Base-by-base conservation (phyloP, 2,329 filamentous ascomycete species). In the Exserohilum rostratum region DNA sequence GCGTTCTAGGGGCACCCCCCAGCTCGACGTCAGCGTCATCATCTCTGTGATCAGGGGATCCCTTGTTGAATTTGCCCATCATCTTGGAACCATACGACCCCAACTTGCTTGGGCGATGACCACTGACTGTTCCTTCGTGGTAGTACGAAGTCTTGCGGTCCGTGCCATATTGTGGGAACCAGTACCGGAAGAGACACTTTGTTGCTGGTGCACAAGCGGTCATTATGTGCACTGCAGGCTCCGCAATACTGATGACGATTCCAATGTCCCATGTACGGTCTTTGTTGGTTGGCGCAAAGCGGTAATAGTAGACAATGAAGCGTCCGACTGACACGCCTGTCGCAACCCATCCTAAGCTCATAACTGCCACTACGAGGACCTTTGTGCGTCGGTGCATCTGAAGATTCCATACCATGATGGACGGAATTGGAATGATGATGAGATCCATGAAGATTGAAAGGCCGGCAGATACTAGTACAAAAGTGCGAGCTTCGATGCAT, bases 161-260 rank as follows among this genome's bases (percentile, higher is more conserved):
- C 1, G 64, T 61, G 3, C 67, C 61, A 52, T 74, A 74, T 18
- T 71, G 69, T 6, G 72, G 73, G 50, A 69, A 62, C 7, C 74
- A 44, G 33, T 65, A 62, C 3, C 72, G 70, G 29, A 82, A 59
- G 12, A 81, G 74, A 2, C 81, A 81, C 5, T 80, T 76, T 34
- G 84, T 70, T 0, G 82, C 83, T 0, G 83, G 83, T 0, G 84
- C 78, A 57, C 80, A 83, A 6, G 82, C 82, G 0, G 81, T 82
- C 38, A 83, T 73, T 58, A 85, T 82, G 45, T 81, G 83, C 0
- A 79, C 61, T 29, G 72, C 70, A 5, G 77, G 64, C 60, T 80
- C 78, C 25, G 75, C 68, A 30, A 72, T 67, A 12, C 73, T 69
- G 37, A 74, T 74, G 31, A 75, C 67, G 10, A 77, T 50, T 11